These are phyloP conservation scores for Sphaerostilbella broomeana DNA, from an alignment of 2,329 filamentous ascomycete genomes.

Conservation along the genomic window DNA sequence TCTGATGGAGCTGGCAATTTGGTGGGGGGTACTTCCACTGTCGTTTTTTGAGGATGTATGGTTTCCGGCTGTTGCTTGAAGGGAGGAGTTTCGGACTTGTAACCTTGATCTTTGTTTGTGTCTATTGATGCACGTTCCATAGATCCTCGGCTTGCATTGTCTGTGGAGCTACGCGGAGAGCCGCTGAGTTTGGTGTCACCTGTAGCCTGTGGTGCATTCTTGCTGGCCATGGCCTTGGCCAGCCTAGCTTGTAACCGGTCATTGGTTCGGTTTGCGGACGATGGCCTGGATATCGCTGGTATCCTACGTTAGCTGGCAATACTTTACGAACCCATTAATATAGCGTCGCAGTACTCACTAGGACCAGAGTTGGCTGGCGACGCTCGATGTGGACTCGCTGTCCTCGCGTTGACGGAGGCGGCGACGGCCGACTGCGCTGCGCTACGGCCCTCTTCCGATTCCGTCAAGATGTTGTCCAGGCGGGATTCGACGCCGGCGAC, in stretches of 20 bases:
- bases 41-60: not conserved
- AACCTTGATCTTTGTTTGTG: slow-evolving; percentile 13
- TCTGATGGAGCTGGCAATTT: no score
- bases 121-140: slow-evolving; percentile 26
- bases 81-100: slow-evolving; percentile 15
- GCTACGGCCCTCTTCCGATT: slow-evolving; percentile 47
- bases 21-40: no score
- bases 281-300: slow-evolving; percentile 51
- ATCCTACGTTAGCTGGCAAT: slow-evolving; percentile 1
- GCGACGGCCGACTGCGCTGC: slow-evolving; percentile 4
- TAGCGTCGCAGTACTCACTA: slow-evolving; percentile 10
- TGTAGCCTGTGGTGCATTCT: slow-evolving; percentile 35
- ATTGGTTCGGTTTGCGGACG: slow-evolving; percentile 45
- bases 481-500: slow-evolving; percentile 91
- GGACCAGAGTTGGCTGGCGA: slow-evolving; percentile 23
- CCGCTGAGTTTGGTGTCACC: slow-evolving; percentile 38
- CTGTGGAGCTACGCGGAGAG: slow-evolving; percentile 35
- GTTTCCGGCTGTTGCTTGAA: slow-evolving; percentile 13
- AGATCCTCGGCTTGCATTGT: slow-evolving; percentile 21
- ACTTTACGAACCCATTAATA: not conserved
- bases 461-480: slow-evolving; percentile 83
- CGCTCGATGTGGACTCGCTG: slow-evolving; percentile 1
- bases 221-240: slow-evolving; percentile 77
- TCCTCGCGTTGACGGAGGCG: not conserved
- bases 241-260: slow-evolving; percentile 84